Evolutionary conservation across 441 rosid genomes (phyloP).

Genomic region (Populus hybrid): DNA sequence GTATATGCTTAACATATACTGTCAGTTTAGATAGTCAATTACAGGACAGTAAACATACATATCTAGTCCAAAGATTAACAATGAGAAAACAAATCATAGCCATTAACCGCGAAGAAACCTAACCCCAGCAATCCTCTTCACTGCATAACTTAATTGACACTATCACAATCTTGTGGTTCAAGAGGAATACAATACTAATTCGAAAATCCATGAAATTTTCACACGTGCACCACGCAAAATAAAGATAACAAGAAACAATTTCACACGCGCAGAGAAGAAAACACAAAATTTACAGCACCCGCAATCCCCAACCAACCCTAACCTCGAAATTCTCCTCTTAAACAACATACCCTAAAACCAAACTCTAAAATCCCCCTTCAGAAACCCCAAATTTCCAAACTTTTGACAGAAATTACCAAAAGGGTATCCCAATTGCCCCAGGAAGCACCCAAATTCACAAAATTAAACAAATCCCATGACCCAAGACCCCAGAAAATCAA

Average conservation of each 20-base stretch:
- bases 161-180: not conserved
- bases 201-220: not conserved
- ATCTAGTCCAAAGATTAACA: not conserved
- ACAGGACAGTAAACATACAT: not conserved
- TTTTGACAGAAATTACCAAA: slow-evolving; percentile 2
- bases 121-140: not conserved
- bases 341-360: slow-evolving; percentile 2
- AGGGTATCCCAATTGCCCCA: slow-evolving; percentile 6
- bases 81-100: not conserved
- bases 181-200: not conserved
- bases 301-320: slow-evolving; percentile 10
- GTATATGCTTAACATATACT: not conserved
- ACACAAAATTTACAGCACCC: not conserved
- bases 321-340: not conserved
- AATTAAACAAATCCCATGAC: not conserved
- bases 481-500: slow-evolving; percentile 13
- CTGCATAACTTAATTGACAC: not conserved
- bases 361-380: not conserved
- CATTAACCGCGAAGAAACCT: not conserved
- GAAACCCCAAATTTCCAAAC: not conserved
- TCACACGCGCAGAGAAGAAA: not conserved
- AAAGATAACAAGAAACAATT: not conserved
- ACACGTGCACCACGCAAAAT: not conserved
- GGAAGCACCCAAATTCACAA: slow-evolving; percentile 16
- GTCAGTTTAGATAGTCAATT: not conserved